Base-by-base conservation (phyloP, 2,329 filamentous ascomycete species). In the Botrytis pseudocinerea region DNA sequence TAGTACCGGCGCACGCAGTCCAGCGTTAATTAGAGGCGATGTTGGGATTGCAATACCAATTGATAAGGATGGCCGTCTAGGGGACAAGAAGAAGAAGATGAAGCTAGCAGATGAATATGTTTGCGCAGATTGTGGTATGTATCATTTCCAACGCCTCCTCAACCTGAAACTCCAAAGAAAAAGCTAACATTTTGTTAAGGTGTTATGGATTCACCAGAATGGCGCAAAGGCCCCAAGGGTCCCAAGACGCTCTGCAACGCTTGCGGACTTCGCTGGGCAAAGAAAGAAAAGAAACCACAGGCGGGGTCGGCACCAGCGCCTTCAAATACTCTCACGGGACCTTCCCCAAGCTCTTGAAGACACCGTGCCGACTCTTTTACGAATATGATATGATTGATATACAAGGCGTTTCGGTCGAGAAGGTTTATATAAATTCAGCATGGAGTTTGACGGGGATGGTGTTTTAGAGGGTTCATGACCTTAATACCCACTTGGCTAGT, bases 201-300 rank as follows among this genome's bases (percentile, higher is more conserved):
- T 48, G 98, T 94, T 0, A 87, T 97, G 59, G 95, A 98, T 80
- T 97, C 93, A 25, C 95, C 95, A 0, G 95, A 98, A 84, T 98
- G 95, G 95, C 88, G 95, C 75, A 98, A 97, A 82, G 95, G 95
- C 0, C 95, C 95, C 0, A 93, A 89, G 75, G 95, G 95, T 2
- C 95, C 95, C 1, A 98, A 98, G 83, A 98, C 95, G 14, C 84
- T 98, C 20, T 98, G 95, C 83, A 98, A 98, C 83, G 95, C 95
- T 12, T 98, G 95, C 81, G 95, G 95, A 54, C 84, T 92, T 44
- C 85, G 90, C 70, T 92, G 90, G 90, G 90, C 90, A 25, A 90
- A 93, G 88, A 94, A 93, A 80, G 93, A 96, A 80, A 96, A 96
- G 86, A 95, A 94, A 78, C 85, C 76, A 66, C 66, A 62, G 14